Evolutionary conservation across 768 basidiomycete species (phyloP).

Genomic region (Leccinum subgranulosum): DNA sequence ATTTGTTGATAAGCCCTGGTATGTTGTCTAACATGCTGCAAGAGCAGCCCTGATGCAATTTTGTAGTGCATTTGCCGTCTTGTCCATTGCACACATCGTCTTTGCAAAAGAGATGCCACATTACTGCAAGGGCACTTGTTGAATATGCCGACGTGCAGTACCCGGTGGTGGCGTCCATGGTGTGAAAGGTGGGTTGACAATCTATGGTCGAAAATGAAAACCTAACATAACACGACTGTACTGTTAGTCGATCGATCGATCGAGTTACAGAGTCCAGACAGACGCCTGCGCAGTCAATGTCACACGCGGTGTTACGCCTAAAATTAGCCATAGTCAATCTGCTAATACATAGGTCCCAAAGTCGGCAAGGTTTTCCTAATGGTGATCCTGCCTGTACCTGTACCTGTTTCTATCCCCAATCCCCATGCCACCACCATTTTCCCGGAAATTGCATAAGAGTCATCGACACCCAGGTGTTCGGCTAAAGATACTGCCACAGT

Average conservation of each 20-base stretch:
- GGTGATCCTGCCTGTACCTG: neutral
- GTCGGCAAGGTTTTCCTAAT: neutral
- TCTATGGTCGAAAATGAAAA: neutral
- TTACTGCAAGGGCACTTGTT: neutral
- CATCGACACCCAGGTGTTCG: neutral
- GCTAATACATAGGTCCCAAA: neutral
- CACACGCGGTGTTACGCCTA: no score
- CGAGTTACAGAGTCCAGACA: no score
- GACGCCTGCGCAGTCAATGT: no score
- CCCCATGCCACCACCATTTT: neutral
- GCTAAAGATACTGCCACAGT: neutral
- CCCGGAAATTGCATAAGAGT: neutral
- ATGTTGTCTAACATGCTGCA: no score
- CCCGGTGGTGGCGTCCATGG: neutral
- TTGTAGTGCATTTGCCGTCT: neutral
- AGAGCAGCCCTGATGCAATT: neutral
- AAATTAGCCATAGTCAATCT: neutral
- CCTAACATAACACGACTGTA: neutral
- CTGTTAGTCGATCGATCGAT: neutral
- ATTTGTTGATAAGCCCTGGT: no score
- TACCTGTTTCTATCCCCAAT: neutral
- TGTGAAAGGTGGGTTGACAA: neutral
- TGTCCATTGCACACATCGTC: neutral
- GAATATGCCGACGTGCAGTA: neutral
- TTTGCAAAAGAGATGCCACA: neutral